Percentiles rank a stretch among this genome's conserved stretches.
Evolutionary conservation across 1,284 basidiomycete genomes (phyloP).

Genomic region (Moesziomyces globuligerus): DNA sequence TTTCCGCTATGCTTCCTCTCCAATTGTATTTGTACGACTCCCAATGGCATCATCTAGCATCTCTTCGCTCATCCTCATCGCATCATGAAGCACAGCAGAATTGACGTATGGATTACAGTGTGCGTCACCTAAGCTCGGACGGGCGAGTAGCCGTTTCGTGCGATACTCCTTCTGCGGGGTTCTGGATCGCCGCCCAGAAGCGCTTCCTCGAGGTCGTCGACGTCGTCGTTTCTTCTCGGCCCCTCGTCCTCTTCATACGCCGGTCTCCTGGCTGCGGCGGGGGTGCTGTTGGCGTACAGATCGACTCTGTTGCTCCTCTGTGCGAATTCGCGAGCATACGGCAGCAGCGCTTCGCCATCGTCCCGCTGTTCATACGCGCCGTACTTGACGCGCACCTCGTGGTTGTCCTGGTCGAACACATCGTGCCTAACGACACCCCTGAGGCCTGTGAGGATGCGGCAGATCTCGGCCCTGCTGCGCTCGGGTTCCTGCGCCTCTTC

Average conservation of each 20-base stretch:
- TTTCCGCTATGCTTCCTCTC: neutral
- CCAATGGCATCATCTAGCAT: conserved; percentile 15
- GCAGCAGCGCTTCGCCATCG: neutral
- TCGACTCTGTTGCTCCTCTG: conserved; percentile 8
- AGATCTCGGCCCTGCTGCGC: conserved; percentile 44
- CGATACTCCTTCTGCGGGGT: conserved; percentile 18
- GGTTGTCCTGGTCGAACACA: conserved; percentile 38
- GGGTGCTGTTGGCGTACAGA: conserved; percentile 25
- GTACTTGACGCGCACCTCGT: conserved; percentile 23
- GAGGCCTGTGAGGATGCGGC: conserved; percentile 45
- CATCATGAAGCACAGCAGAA: conserved; percentile 1
- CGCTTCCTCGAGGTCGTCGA: conserved; percentile 32
- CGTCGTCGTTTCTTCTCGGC: conserved; percentile 4
- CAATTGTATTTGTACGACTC: conserved; percentile 27
- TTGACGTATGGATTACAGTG: neutral
- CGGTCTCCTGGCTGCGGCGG: conserved; percentile 7
- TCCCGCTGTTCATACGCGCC: conserved; percentile 13
- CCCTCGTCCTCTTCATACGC: conserved; percentile 12
- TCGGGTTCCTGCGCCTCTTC: conserved; percentile 50
- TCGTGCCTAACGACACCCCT: conserved; percentile 33
- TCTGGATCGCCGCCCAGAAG: conserved; percentile 19
- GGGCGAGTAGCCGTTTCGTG: conserved; percentile 30
- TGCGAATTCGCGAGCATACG: conserved; percentile 1
- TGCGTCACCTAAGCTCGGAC: conserved; percentile 9
- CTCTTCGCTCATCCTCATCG: neutral